Base-by-base conservation (phyloP, 306 rosid genomes). In the Vicia faba region DNA sequence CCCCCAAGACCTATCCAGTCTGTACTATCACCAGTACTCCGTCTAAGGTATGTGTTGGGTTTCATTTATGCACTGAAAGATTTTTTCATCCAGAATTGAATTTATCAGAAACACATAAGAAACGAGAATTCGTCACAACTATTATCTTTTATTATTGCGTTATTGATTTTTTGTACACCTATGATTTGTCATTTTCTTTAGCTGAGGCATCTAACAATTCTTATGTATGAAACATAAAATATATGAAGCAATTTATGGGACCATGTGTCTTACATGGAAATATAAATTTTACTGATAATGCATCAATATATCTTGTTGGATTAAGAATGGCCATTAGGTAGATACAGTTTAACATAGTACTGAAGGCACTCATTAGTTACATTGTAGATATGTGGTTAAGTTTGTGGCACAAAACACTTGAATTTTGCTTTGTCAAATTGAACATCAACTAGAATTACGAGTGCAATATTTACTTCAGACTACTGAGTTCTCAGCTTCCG, bases 21-120 rank as follows among this genome's bases (percentile, higher is more conserved):
- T 95, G 99, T 70, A 95, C 99, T 11, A 95, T 95, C 75, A 91
- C 97, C 14, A 95, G 96, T 80, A 95, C 99, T 51, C 99, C 99
- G 36, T 90, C 99, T 18, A 95, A 95, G 99, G 99, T 95, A 81
- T 54, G 66, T 1, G 9, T 69, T 67, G 48, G 25, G 26, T 70
- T 77, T 60, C 64, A 18, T 64, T 62, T 57, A 11, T 57, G 26
- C 11, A 53, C 50, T 25, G 15, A 12, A 59, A 13, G 20, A 16
- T 12, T 45, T 29, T 61, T 11, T 62, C 7, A 11, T 55, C 9
- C 15, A 7, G 8, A 26, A 61, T 4, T 8, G 31, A n/a, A 29
- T 29, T 53, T 18, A 14, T 50, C 18, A 18, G 70, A 61, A 77
- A 16, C 25, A 64, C 11, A 15, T 19, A 43, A 31, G 20, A 51